Evolutionary conservation across 345 rosid genomes (phyloP).

Genomic region (Pugionium cornutum): DNA sequence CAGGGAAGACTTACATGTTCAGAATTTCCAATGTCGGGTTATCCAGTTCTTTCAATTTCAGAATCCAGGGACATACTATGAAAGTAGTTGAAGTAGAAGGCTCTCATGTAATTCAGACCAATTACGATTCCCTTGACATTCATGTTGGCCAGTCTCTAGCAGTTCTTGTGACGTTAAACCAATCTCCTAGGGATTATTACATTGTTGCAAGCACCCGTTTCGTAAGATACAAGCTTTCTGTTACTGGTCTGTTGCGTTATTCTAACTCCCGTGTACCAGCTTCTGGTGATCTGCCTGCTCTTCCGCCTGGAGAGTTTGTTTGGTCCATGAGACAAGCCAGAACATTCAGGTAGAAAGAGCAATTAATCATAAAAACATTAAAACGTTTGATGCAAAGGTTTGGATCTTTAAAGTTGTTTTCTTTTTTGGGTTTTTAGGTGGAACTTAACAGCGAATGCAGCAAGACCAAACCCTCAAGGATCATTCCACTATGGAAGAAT

Average conservation of each 20-base stretch:
- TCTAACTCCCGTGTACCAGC: slow-evolving; percentile 56
- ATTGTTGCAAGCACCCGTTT: slow-evolving; percentile 76
- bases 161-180: slow-evolving; percentile 70
- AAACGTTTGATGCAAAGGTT: background rate
- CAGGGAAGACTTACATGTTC: slow-evolving; percentile 88
- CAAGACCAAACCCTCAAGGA: slow-evolving; percentile 98
- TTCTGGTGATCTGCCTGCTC: slow-evolving; percentile 68
- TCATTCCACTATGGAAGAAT: slow-evolving; percentile 85
- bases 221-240: slow-evolving; percentile 44
- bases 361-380: background rate
- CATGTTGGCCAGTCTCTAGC: slow-evolving; percentile 90
- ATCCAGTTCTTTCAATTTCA: slow-evolving; percentile 67
- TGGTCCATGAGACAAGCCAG: slow-evolving; percentile 93
- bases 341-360: slow-evolving; percentile 55
- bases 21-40: slow-evolving; percentile 87
- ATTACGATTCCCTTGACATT: slow-evolving; percentile 78
- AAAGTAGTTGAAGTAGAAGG: slow-evolving; percentile 93
- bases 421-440: slow-evolving; percentile 30
- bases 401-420: background rate
- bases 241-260: slow-evolving; percentile 66
- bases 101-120: slow-evolving; percentile 69
- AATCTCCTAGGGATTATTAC: slow-evolving; percentile 77
- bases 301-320: slow-evolving; percentile 49
- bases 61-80: slow-evolving; percentile 81
- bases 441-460: slow-evolving; percentile 92